Conservation (phyloP, 208 protist genomes). For the Trypanosoma boissoni region DNA sequence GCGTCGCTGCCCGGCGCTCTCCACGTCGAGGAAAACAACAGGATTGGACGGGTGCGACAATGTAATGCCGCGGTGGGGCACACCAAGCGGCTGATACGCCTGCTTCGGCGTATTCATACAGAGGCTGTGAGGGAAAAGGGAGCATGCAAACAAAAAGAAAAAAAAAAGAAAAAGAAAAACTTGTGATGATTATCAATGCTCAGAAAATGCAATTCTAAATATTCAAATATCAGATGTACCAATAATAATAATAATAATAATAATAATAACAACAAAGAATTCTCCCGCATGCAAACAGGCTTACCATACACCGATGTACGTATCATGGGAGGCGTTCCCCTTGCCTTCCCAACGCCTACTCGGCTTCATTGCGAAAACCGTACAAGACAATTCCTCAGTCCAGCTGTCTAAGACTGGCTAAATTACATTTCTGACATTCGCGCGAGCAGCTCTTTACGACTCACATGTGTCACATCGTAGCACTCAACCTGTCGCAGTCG, state of each 20-base stretch:
- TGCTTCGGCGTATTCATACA: no score
- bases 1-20: not conserved
- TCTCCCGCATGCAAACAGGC: no score
- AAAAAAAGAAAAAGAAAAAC: conserved; percentile 24
- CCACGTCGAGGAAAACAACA: conserved; percentile 29
- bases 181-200: not conserved
- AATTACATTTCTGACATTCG: conserved; percentile 21
- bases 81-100: conserved; percentile 14
- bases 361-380: no score
- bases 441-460: conserved; percentile 21
- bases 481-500: conserved; percentile 60
- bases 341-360: no score
- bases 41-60: conserved; percentile 25
- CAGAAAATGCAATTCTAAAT: not conserved
- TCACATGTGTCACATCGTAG: conserved; percentile 35
- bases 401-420: conserved; percentile 4
- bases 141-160: no score
- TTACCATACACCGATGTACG: no score
- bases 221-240: conserved; percentile 1
- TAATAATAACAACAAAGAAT: no score
- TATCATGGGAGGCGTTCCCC: no score
- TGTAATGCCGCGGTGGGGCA: conserved; percentile 28
- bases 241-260: no score
- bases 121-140: no score
- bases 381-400: conserved; percentile 18